These are phyloP conservation scores for Botrytis byssoidea DNA, from an alignment of 2,329 filamentous ascomycete species.

Conservation along the genomic window DNA sequence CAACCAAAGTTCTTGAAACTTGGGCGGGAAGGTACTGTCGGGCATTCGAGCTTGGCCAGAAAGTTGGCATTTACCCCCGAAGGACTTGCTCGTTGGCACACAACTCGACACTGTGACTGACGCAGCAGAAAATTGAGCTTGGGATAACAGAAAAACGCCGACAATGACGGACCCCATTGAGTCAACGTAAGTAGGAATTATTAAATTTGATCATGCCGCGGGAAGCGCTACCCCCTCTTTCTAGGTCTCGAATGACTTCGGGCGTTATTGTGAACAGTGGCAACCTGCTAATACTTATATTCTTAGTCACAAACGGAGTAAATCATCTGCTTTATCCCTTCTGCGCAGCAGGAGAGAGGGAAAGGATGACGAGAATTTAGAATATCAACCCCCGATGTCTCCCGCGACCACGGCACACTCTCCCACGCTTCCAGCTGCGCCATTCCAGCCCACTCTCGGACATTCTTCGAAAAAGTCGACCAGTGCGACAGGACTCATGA, in stretches of 20 bases:
- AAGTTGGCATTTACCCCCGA: constrained; percentile 14
- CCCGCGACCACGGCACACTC: constrained; percentile 32
- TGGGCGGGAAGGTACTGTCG: neutral
- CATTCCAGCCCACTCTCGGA: constrained; percentile 31
- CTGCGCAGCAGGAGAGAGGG: constrained; percentile 48
- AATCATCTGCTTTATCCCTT: constrained; percentile 53
- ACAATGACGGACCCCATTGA: constrained; percentile 6
- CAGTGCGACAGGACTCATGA: constrained; percentile 35
- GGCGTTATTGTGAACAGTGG: neutral
- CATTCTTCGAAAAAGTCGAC: constrained; percentile 35
- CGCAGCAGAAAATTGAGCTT: neutral
- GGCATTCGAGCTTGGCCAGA: neutral
- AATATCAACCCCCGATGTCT: constrained; percentile 33
- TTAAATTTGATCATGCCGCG: neutral
- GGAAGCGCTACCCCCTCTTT: neutral
- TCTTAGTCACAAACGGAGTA: constrained; percentile 49
- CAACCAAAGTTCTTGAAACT: neutral
- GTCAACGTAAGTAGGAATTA: neutral
- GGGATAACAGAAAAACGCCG: neutral
- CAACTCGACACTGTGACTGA: neutral
- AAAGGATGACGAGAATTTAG: constrained; percentile 37
- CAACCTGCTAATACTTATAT: constrained; percentile 5
- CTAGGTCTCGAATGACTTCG: neutral
- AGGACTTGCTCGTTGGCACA: neutral
- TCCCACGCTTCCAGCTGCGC: constrained; percentile 28